Evolutionary conservation across 768 basidiomycete genomes (phyloP).

Genomic region (Galerina marginata): DNA sequence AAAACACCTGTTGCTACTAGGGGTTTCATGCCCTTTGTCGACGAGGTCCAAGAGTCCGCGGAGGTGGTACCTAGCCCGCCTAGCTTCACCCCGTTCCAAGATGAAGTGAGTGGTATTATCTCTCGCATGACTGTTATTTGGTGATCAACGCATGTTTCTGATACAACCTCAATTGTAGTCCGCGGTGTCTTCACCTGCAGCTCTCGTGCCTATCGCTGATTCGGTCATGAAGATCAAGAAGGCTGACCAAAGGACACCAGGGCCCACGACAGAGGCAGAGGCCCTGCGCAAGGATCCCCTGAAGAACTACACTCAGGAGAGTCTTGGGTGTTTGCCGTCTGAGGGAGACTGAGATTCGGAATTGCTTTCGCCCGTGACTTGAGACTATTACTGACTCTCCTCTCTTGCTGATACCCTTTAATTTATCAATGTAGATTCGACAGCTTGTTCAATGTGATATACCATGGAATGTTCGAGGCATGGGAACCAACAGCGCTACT

Average conservation of each 20-base stretch:
- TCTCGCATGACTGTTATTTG: constrained; percentile 11
- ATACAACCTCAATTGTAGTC: constrained; percentile 17
- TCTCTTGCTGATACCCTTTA: constrained; percentile 22
- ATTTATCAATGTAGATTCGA: constrained; percentile 24
- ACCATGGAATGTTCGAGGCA: constrained; percentile 9
- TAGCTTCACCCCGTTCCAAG: constrained; percentile 74
- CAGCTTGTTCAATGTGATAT: constrained; percentile 15
- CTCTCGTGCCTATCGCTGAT: constrained; percentile 45
- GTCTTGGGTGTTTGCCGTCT: constrained; percentile 7
- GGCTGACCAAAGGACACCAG: constrained; percentile 45
- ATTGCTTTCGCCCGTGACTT: neutral
- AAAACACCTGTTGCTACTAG: constrained; percentile 30
- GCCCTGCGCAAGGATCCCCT: constrained; percentile 79
- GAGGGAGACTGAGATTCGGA: constrained; percentile 2
- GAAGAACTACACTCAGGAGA: constrained; percentile 63
- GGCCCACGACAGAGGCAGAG: constrained; percentile 69
- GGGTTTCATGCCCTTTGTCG: constrained; percentile 43
- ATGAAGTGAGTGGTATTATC: constrained; percentile 56
- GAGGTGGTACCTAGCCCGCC: constrained; percentile 49
- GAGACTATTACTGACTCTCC: constrained; percentile 1
- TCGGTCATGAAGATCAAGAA: constrained; percentile 74
- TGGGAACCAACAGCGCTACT: neutral
- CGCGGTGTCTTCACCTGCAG: constrained; percentile 33
- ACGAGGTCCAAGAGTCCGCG: constrained; percentile 12
- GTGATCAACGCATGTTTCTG: constrained; percentile 4